A percentile compares a stretch with the other conserved stretches of the same genome.
These are phyloP conservation scores for Aspergillus aculeatus DNA, from an alignment of 2,329 filamentous ascomycete genomes.

Conservation along the genomic window DNA sequence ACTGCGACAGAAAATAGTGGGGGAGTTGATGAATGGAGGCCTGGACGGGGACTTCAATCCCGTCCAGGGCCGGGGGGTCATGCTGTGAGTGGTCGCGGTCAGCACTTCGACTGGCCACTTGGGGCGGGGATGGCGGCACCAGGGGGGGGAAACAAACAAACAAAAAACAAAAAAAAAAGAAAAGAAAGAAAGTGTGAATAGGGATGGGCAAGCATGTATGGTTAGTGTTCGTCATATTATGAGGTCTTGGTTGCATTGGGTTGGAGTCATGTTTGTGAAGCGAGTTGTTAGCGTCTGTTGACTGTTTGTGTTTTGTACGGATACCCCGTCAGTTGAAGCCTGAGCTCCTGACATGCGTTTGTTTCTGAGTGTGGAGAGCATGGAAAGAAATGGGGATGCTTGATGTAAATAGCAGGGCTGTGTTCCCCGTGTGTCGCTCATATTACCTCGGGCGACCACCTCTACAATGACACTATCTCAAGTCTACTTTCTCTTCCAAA, in stretches of 20 bases:
- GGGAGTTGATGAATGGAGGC: slow-evolving; percentile 47
- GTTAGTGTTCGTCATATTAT: neutral
- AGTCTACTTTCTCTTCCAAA: neutral
- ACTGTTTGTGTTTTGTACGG: slow-evolving; percentile 4
- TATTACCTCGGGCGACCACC: neutral
- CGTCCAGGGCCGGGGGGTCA: slow-evolving; percentile 18
- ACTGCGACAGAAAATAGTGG: slow-evolving; percentile 48
- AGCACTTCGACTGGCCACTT: neutral
- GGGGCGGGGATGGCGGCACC: neutral
- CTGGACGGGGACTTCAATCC: slow-evolving; percentile 45
- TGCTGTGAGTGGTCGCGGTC: slow-evolving; percentile 22
- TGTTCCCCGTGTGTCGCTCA: neutral
- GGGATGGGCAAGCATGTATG: neutral
- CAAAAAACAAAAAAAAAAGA: neutral
- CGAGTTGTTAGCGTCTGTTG: neutral
- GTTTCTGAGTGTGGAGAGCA: neutral
- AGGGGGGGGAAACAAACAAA: neutral
- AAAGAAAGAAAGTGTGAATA: neutral
- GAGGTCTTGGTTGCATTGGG: neutral
- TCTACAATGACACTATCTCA: neutral
- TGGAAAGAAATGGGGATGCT: neutral
- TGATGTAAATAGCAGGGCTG: neutral
- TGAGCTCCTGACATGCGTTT: slow-evolving; percentile 20
- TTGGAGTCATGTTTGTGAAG: neutral
- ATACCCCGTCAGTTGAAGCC: slow-evolving; percentile 26